Evolutionary conservation across 805 yeast genomes (phyloP), one percentile per base, ranked within the genome.

Genomic region (Debaryomyces maramus): DNA sequence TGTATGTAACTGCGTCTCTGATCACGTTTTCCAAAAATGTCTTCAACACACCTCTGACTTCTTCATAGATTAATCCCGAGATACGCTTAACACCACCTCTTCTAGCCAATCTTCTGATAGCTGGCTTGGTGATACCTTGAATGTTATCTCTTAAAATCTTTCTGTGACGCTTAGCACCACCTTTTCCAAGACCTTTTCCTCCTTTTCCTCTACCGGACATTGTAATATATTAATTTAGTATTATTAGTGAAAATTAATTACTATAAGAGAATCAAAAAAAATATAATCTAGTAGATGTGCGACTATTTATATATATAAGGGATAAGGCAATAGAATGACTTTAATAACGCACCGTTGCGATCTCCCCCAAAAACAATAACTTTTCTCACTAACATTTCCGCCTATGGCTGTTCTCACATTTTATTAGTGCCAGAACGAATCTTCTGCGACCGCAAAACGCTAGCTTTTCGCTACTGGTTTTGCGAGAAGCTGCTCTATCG

Each of bases 1-100:
- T 93, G 82, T 91, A 91, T 63, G 97, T 89, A 63, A 93, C 97
- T 61, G 99, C 98, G 62, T 93, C 98, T 81, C 97, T 88, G 77
- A 91, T 91, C 58, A 93, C 97, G 66, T 87, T 84, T 77, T 88
- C 97, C 69, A 91, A 82, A 85, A 91, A 91, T 42, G 96, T 79
- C 78, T 90, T 90, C 56, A 91, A 80, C 56, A 93, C 97, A 58
- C 85, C 90, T 81, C 99, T 89, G 65, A 93, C 96, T 79, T 91
- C 97, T 77, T 91, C 99, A 80, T 91, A 91, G 71, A 91, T 91
- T 68, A 90, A 79, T 71, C 96, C 98, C 51, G 98, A 91, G 65
- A 91, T 91, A 87, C 99, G 96, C 85, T 91, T 91, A 68, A 91
- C 99, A 90, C 99, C 99, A 79, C 99, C 99, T 88, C 99, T 89